phyloP scores from a whole-genome alignment of 768 basidiomycete genomes.

The Pholiota molesta region DNA sequence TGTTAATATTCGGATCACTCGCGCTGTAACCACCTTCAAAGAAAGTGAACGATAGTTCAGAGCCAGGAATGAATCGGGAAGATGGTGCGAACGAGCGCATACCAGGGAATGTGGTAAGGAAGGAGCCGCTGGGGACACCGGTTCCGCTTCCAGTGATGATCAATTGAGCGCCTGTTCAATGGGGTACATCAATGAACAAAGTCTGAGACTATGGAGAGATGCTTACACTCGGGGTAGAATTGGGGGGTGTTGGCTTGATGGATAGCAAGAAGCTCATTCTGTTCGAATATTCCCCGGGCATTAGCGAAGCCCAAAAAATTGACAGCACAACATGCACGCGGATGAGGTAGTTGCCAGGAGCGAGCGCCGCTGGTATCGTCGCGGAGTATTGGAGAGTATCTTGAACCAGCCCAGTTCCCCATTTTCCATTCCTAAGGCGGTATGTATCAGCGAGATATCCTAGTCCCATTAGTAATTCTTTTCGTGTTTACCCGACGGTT shows the following conservation, averaged over 20 bases:
- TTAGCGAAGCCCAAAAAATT: not conserved
- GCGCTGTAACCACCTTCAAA: slow-evolving; percentile 31
- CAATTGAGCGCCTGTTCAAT: slow-evolving; percentile 32
- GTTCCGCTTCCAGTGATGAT: slow-evolving; percentile 39
- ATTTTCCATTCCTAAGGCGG: slow-evolving; percentile 26
- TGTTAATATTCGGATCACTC: slow-evolving; percentile 37
- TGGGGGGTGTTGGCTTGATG: slow-evolving; percentile 42
- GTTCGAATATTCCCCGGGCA: not conserved
- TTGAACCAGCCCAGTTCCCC: slow-evolving; percentile 33
- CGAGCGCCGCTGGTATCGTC: slow-evolving; percentile 36
- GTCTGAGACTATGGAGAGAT: not conserved
- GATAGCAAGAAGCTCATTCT: slow-evolving; percentile 40
- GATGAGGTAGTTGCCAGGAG: slow-evolving; percentile 40
- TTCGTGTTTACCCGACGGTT: slow-evolving; percentile 25
- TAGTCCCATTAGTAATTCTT: too few species aligned
- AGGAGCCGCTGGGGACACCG: slow-evolving; percentile 32
- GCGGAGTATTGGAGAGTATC: slow-evolving; percentile 32
- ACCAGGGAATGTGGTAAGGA: slow-evolving; percentile 39
- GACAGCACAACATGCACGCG: slow-evolving; percentile 24
- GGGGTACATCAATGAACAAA: not conserved
- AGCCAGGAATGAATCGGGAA: not conserved
- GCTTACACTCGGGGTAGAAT: slow-evolving; percentile 41
- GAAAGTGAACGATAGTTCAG: not conserved
- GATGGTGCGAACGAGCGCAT: slow-evolving; percentile 1
- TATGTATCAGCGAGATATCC: not conserved